These are phyloP conservation scores for Picea mariana DNA, from an alignment of 83 land plant species.

Conservation along the genomic window DNA sequence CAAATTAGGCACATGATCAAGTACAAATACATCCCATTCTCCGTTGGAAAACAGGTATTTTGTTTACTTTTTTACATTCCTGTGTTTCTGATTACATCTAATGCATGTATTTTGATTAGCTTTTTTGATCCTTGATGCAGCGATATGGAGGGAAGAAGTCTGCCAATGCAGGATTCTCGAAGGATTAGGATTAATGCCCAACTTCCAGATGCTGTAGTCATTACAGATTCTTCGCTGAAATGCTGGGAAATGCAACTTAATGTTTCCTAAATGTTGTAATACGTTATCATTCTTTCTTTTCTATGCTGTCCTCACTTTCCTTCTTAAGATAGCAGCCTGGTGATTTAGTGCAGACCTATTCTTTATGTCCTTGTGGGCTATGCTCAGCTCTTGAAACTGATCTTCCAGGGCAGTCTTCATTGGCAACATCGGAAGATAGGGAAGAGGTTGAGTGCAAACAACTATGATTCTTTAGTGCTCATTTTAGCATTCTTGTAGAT, in stretches of 20 bases:
- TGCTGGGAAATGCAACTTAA: not conserved
- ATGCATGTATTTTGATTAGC: not conserved
- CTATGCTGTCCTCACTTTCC: not conserved
- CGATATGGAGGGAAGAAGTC: slow-evolving; percentile 38
- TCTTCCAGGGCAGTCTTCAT: slow-evolving; percentile 4
- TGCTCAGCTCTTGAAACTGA: not conserved
- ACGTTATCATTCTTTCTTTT: slow-evolving; percentile 10
- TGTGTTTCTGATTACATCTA: not conserved
- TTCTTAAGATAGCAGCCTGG: not conserved
- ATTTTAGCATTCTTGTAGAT: slow-evolving; percentile 13
- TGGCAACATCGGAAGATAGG: not conserved
- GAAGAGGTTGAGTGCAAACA: slow-evolving; percentile 8
- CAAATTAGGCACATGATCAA: slow-evolving; percentile 74
- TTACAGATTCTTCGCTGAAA: slow-evolving; percentile 7
- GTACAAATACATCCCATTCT: slow-evolving; percentile 75
- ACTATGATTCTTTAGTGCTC: slow-evolving; percentile 5
- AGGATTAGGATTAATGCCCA: not conserved
- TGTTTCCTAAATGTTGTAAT: not conserved
- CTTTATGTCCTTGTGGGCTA: not conserved
- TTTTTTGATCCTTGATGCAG: slow-evolving; percentile 31
- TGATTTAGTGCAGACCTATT: not conserved
- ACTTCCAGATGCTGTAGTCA: not conserved
- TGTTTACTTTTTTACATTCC: slow-evolving; percentile 13
- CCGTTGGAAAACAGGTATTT: slow-evolving; percentile 73
- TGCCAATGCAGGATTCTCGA: slow-evolving; percentile 7